Conservation (phyloP, 2,329 filamentous ascomycete genomes). For the Fusarium sp. region DNA sequence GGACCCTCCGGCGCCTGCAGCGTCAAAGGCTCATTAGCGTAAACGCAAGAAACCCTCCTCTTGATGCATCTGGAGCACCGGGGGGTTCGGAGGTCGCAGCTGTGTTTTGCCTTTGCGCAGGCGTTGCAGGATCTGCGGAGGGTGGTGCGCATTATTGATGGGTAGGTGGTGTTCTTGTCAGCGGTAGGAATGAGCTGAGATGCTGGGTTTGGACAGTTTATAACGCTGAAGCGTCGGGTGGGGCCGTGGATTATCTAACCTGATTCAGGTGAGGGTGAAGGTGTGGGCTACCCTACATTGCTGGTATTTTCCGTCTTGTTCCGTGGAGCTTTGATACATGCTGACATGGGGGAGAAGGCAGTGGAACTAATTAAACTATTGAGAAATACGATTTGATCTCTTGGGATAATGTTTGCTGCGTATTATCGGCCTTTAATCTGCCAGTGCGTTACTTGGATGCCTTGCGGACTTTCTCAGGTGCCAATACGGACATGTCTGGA, state of each 20-base stretch:
- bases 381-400: no score
- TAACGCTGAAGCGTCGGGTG: background rate
- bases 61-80: slow-evolving; percentile 66
- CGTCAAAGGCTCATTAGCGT: slow-evolving; percentile 64
- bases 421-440: no score
- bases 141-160: slow-evolving; percentile 60
- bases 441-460: no score
- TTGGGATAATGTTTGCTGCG: no score
- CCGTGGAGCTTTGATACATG: background rate
- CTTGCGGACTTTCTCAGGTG: no score
- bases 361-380: background rate
- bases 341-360: background rate
- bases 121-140: slow-evolving; percentile 67
- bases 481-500: no score
- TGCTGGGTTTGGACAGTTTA: background rate
- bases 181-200: background rate
- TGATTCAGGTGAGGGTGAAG: background rate
- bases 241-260: background rate
- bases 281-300: background rate
- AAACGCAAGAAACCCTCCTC: slow-evolving; percentile 58
- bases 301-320: background rate
- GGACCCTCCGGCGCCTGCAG: slow-evolving; percentile 25
- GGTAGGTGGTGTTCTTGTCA: background rate
- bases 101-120: slow-evolving; percentile 65
- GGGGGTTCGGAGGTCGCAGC: slow-evolving; percentile 65